Evolutionary conservation across 1,284 basidiomycete genomes (phyloP).

Genomic region (Phlebopus sp.): DNA sequence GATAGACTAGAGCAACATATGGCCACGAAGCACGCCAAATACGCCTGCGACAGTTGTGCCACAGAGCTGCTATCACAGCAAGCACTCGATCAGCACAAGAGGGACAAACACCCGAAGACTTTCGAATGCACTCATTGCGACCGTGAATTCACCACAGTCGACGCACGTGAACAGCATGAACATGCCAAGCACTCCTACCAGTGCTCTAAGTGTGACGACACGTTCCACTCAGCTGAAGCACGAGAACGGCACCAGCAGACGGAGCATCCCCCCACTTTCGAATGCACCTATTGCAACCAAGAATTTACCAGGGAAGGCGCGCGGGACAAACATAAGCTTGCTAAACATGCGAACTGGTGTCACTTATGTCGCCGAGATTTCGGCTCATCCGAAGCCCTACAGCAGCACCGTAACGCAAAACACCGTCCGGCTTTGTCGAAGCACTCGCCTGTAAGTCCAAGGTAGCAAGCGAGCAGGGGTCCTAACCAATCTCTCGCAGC

Average conservation of each 20-base stretch:
- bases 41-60: not conserved
- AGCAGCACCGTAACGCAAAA: too few relatives aligned
- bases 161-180: conserved; percentile 14
- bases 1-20: conserved; percentile 5
- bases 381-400: not conserved
- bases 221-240: conserved; percentile 3
- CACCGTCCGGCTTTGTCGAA: too few relatives aligned
- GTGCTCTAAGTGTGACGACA: conserved; percentile 10
- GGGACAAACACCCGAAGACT: conserved; percentile 11
- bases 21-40: conserved; percentile 9
- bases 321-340: not conserved
- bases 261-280: not conserved
- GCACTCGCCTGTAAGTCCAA: too few relatives aligned
- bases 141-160: conserved; percentile 13
- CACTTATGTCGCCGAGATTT: not conserved
- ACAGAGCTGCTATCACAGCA: not conserved
- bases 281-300: conserved; percentile 16
- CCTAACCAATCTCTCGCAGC: too few relatives aligned
- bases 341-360: conserved; percentile 13
- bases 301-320: not conserved
- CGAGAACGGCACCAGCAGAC: conserved; percentile 11
- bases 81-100: conserved; percentile 8
- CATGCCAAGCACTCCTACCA: conserved; percentile 7
- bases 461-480: too few relatives aligned
- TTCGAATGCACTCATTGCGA: conserved; percentile 23